Evolutionary conservation across 805 yeast species (phyloP), one percentile per base, ranked within the genome.

Genomic region (Teunomyces lycoperdinae): DNA sequence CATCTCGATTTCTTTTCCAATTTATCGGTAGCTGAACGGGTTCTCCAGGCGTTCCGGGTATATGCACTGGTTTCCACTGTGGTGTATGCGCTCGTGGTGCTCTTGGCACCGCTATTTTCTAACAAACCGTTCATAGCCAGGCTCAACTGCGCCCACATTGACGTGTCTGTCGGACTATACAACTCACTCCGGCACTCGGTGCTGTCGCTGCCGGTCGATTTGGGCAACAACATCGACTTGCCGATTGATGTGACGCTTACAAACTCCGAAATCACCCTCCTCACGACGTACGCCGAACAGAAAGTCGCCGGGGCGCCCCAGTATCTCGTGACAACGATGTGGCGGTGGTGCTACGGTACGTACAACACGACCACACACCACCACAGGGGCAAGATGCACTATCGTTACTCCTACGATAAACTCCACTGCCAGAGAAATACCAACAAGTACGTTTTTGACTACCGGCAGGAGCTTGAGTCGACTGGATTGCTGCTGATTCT

Each of bases 131-230:
- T 62, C 51, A 57, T 74, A 8, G 66, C 71, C 5, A 56, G 72
- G 34, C 63, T 83, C 33, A 74, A 76, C 54, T 79, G 82, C 49
- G 70, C 77, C 3, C 83, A 78, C 53, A 61, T 74, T 5, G 81
- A 79, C 50, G 77, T 83, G 14, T 74, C 83, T 0, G 55, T 64
- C 14, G 87, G 87, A 1, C 60, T 83, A 7, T 81, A 79, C 54
- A 60, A 70, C 20, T 67, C 76, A 4, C 60, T 78, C 46, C 60
- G 79, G 41, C 57, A 53, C 14, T 58, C 70, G 10, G 71, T 68
- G 9, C 14, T 31, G 44, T 11, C 40, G 44, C 16, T 68, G 65
- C 36, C 26, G 6, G 16, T 2, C 2, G 26, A 13, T 9, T 47
- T 16, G 14, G 13, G 27, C 16, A 14, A 14, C 5, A 40, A 17